A percentile compares a stretch with the other conserved stretches of the same genome.
These are phyloP conservation scores for Priceomyces carsonii DNA, from an alignment of 805 yeast genomes.

Conservation along the genomic window DNA sequence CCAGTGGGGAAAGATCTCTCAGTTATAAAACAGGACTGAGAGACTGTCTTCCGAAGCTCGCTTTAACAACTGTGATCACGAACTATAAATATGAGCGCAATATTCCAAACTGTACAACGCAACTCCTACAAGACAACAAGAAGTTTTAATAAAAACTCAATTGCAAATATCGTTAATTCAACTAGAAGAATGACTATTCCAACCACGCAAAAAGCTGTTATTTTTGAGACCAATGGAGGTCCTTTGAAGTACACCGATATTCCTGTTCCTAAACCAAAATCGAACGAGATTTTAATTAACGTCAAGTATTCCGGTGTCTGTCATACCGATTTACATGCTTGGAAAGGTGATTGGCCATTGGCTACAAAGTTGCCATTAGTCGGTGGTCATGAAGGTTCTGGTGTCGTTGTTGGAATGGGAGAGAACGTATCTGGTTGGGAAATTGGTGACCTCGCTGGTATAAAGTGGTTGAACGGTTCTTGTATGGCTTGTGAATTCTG, in stretches of 20 bases:
- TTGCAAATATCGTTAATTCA: too few relatives aligned
- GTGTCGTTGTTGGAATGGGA: conserved; percentile 79
- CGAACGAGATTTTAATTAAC: conserved; percentile 77
- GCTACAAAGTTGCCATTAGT: conserved; percentile 72
- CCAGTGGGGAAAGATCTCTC: too few relatives aligned
- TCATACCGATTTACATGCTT: conserved; percentile 92
- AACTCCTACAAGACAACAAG: too few relatives aligned
- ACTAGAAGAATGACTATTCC: conserved; percentile 23
- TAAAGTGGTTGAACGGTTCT: conserved; percentile 81
- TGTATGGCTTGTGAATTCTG: conserved; percentile 80
- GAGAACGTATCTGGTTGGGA: conserved; percentile 66
- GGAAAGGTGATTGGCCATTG: conserved; percentile 93
- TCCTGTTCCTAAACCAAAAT: conserved; percentile 77
- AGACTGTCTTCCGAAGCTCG: too few relatives aligned
- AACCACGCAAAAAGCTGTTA: conserved; percentile 37
- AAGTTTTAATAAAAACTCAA: too few relatives aligned
- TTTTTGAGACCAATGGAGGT: conserved; percentile 40
- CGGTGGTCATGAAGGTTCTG: conserved; percentile 92
- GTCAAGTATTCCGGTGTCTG: conserved; percentile 90
- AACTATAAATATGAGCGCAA: too few relatives aligned
- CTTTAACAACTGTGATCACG: too few relatives aligned
- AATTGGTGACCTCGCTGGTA: conserved; percentile 79
- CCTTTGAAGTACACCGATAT: conserved; percentile 55
- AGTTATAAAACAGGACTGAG: too few relatives aligned
- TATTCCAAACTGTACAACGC: too few relatives aligned